Evolutionary conservation across 306 rosid species (phyloP), one percentile per base, ranked within the genome.

Genomic region (Carpinus fangiana): DNA sequence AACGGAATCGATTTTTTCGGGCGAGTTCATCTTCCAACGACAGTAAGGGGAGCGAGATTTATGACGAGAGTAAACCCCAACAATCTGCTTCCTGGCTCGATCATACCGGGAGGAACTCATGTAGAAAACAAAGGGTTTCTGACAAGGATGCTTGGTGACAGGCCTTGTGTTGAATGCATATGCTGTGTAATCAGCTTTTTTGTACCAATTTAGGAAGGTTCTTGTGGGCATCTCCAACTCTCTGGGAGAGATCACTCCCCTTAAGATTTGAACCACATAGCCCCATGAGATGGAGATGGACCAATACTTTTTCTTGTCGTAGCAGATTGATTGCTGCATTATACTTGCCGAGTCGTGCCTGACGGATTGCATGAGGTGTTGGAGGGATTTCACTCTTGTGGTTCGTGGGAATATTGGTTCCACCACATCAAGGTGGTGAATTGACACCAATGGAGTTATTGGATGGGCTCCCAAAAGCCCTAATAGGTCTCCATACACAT

Each of bases 111-210:
- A 73, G 4, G 31, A 57, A 18, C 8, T 72, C 89, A 86, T 74
- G 43, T 89, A 95, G 73, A 81, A 95, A 45, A 91, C 5, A 34
- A 88, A 91, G 14, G 99, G 93, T 76, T 90, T 91, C 52, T 91
- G 94, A 61, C 97, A 93, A 8, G 98, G 97, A 76, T 95, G 90
- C 65, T 81, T 92, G 16, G 79, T 54, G 41, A 94, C 92, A 48
- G 97, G 99, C 57, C 99, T 88, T 16, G 99, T 93, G 90, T 95
- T 95, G 85, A 95, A 95, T 5, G 98, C 89, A 76, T 95, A 95
- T 10, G 98, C 93, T 43, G 90, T 90, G 80, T 87, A 89, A 76
- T 95, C 97, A 20, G 97, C 96, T 75, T 86, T 87, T 79, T 17
- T 87, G 41, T 90, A 88, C 98, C 97, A 95, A 76, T 93, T 91